A percentile compares a stretch with the other conserved stretches of the same genome.
Conservation (phyloP, 257 asterid genomes). For the Solanum peruvianum region DNA sequence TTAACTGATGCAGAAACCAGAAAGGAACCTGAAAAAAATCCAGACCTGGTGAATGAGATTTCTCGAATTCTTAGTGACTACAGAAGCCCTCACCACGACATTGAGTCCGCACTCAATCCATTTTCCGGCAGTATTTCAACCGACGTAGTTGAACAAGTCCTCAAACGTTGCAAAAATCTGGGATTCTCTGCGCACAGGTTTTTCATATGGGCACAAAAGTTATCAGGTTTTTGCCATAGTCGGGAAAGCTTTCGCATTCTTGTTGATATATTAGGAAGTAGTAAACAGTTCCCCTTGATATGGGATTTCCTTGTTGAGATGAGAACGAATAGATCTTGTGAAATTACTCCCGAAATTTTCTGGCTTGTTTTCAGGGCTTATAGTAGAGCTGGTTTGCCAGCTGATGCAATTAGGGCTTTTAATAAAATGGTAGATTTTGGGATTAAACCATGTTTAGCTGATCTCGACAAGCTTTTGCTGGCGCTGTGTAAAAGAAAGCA, state of each 20-base stretch:
- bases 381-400: constrained; percentile 64
- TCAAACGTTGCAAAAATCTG: constrained; percentile 70
- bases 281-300: constrained; percentile 68
- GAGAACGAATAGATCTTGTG: constrained; percentile 26
- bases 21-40: neutral
- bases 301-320: constrained; percentile 76
- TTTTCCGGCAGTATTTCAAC: constrained; percentile 33
- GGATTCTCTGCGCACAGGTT: constrained; percentile 90
- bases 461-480: constrained; percentile 62
- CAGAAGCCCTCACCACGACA: constrained; percentile 74
- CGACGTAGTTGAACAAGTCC: constrained; percentile 56
- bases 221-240: constrained; percentile 63
- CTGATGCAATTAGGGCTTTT: constrained; percentile 79
- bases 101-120: constrained; percentile 75
- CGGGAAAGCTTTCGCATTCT: constrained; percentile 54
- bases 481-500: constrained; percentile 62
- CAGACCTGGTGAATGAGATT: constrained; percentile 53
- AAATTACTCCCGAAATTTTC: constrained; percentile 42
- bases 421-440: constrained; percentile 80
- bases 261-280: constrained; percentile 60
- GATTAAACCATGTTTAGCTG: constrained; percentile 35
- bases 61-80: constrained; percentile 75
- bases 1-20: constrained; percentile 3
- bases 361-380: constrained; percentile 63
- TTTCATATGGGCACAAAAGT: constrained; percentile 63